These are phyloP conservation scores for Lactifluus volemus DNA, from an alignment of 768 basidiomycete species.

Conservation along the genomic window DNA sequence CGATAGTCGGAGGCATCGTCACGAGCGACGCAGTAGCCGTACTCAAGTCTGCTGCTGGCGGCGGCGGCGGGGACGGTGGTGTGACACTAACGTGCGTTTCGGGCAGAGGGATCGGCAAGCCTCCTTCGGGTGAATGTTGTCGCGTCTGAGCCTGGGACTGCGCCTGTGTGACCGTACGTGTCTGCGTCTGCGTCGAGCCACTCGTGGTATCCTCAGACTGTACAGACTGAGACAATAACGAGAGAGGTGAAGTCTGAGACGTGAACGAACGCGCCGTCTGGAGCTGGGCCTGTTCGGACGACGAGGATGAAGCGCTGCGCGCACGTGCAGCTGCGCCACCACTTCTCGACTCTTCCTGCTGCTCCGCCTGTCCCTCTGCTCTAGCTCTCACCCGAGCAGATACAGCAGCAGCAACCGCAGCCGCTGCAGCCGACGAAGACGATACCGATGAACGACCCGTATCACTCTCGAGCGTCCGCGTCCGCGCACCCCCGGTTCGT, in stretches of 20 bases:
- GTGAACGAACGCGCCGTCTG: conserved; percentile 1
- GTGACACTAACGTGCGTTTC: not conserved
- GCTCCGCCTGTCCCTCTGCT: conserved; percentile 6
- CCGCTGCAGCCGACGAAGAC: not conserved
- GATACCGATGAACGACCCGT: not conserved
- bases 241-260: conserved; percentile 19
- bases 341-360: conserved; percentile 9
- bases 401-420: not conserved
- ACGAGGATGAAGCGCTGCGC: conserved; percentile 14
- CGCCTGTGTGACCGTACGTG: conserved; percentile 11
- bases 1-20: conserved; percentile 53
- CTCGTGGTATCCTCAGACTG: conserved; percentile 14
- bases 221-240: conserved; percentile 18
- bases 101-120: not conserved
- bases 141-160: conserved; percentile 15
- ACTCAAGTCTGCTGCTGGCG: conserved; percentile 40
- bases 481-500: conserved; percentile 13
- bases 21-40: conserved; percentile 63
- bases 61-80: not conserved
- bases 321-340: conserved; percentile 2
- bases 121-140: not conserved
- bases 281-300: conserved; percentile 12
- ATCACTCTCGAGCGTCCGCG: not conserved
- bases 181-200: conserved; percentile 17
- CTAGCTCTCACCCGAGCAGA: not conserved